phyloP scores from a whole-genome alignment of 192 early-diverging fungal species.

The Coemansia sp. region DNA sequence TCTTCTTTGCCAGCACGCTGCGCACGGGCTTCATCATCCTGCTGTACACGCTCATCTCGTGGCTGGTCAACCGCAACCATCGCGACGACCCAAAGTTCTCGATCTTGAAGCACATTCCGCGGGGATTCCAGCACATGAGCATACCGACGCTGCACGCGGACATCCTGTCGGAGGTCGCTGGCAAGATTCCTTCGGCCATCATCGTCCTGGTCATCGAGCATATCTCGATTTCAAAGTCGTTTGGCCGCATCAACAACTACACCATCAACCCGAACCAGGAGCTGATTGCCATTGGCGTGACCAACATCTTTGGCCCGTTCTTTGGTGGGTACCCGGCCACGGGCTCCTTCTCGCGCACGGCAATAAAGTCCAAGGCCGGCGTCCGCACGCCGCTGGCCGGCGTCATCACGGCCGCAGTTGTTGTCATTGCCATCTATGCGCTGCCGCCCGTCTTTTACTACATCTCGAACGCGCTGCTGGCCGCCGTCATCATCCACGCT shows the following conservation, averaged over 20 bases:
- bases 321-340: slow-evolving; percentile 84
- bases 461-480: slow-evolving; percentile 72
- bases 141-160: slow-evolving; percentile 52
- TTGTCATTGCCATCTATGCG: slow-evolving; percentile 74
- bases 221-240: slow-evolving; percentile 81
- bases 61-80: slow-evolving; percentile 55
- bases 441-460: slow-evolving; percentile 82
- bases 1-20: slow-evolving; percentile 64
- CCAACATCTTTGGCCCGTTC: slow-evolving; percentile 81
- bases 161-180: slow-evolving; percentile 48
- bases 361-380: slow-evolving; percentile 86
- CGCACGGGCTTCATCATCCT: slow-evolving; percentile 73
- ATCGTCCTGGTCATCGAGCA: slow-evolving; percentile 85
- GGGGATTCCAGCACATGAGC: slow-evolving; percentile 60
- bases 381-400: slow-evolving; percentile 74
- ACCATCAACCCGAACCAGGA: slow-evolving; percentile 83
- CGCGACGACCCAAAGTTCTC: slow-evolving; percentile 47
- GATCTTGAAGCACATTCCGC: slow-evolving; percentile 67
- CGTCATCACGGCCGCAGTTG: slow-evolving; percentile 69
- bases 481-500: slow-evolving; percentile 83
- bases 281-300: slow-evolving; percentile 78
- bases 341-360: slow-evolving; percentile 90
- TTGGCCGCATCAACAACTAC: slow-evolving; percentile 83
- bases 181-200: slow-evolving; percentile 58
- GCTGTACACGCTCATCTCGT: slow-evolving; percentile 68